phyloP scores from a whole-genome alignment of 2,329 filamentous ascomycete species.

The Aureobasidium musti region DNA sequence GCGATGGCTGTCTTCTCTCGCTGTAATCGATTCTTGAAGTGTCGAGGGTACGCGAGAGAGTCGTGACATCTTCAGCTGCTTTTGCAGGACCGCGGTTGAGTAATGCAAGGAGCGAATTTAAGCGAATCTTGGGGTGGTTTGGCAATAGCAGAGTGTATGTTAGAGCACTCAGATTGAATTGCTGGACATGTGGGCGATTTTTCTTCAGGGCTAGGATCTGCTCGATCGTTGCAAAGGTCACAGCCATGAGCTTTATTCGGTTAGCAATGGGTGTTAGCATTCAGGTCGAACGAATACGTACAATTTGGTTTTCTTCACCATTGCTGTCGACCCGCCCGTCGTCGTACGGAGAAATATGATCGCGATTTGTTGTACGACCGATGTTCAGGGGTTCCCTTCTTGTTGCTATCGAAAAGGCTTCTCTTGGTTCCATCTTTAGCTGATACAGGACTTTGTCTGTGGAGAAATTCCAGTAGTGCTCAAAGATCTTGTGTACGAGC shows the following conservation, averaged over 20 bases:
- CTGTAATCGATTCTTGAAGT: neutral
- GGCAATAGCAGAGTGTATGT: neutral
- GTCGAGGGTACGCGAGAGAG: neutral
- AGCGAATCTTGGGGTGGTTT: neutral
- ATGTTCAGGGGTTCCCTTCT: neutral
- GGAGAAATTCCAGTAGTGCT: neutral
- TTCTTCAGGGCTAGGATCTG: neutral
- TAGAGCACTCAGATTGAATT: neutral
- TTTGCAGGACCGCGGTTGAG: neutral
- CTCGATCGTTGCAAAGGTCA: neutral
- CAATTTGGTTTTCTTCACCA: no score
- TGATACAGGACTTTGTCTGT: neutral
- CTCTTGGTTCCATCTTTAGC: neutral
- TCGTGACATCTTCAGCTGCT: neutral
- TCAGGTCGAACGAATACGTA: no score
- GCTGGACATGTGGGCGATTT: neutral
- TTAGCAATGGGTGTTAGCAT: neutral
- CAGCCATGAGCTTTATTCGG: neutral
- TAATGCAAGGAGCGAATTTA: neutral
- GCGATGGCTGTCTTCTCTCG: neutral
- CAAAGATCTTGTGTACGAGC: neutral
- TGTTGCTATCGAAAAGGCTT: neutral
- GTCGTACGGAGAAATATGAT: no score
- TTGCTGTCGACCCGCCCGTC: no score
- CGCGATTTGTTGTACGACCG: neutral